Conservation (phyloP, 108 stramenopile genomes). For the Chaetoceros muelleri region DNA sequence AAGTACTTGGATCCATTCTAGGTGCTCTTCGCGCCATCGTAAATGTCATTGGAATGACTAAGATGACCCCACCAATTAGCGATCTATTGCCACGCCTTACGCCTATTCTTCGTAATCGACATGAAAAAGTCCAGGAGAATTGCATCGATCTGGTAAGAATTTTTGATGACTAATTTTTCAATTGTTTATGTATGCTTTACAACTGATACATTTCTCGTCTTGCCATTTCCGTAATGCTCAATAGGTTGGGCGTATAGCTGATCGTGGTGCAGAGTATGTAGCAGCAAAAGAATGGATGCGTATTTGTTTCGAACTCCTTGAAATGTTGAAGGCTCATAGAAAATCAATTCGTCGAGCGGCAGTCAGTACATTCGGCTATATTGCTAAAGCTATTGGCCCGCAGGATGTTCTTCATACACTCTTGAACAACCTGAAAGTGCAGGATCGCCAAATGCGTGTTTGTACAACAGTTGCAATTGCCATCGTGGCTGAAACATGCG, state of each 20-base stretch:
- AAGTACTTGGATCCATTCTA: conserved; percentile 94
- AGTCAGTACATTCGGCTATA: conserved; percentile 99
- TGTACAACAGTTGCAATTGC: conserved; percentile 99
- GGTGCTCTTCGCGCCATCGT: conserved; percentile 93
- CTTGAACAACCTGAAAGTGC: conserved; percentile 97
- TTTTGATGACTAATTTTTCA: conserved; percentile 2
- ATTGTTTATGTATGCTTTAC: neutral
- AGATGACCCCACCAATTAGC: conserved; percentile 96
- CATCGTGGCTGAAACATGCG: conserved; percentile 98
- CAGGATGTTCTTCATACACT: conserved; percentile 98
- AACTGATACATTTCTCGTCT: neutral
- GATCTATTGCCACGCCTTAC: conserved; percentile 96
- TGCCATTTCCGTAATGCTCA: neutral
- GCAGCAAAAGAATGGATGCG: conserved; percentile 99
- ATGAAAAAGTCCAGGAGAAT: conserved; percentile 98
- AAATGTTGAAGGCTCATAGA: conserved; percentile 97
- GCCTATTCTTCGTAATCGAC: conserved; percentile 96
- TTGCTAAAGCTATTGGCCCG: conserved; percentile 98
- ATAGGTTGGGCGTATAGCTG: conserved; percentile 94
- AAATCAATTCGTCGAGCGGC: conserved; percentile 95
- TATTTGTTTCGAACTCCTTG: conserved; percentile 97
- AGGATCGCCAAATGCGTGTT: conserved; percentile 97
- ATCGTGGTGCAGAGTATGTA: conserved; percentile 95
- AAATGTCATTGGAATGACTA: conserved; percentile 97
- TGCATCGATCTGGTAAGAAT: conserved; percentile 83